These are phyloP conservation scores for Termitomyces sp. DNA, from an alignment of 768 basidiomycete genomes.

Conservation along the genomic window DNA sequence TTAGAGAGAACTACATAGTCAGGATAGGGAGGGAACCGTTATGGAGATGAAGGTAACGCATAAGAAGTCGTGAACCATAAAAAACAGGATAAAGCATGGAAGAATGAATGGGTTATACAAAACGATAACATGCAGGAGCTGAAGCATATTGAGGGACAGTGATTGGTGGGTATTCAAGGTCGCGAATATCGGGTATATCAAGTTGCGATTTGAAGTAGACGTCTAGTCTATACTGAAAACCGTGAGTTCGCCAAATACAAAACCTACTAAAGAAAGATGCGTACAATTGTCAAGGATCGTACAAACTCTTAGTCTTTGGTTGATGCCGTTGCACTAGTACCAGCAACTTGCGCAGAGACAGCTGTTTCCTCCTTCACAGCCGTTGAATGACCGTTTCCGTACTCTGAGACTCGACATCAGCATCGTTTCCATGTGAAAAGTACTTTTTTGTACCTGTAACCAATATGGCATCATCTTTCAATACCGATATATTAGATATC, in stretches of 20 bases:
- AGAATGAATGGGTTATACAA: not conserved
- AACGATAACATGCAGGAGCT: not conserved
- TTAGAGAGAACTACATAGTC: not conserved
- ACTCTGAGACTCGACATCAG: not conserved
- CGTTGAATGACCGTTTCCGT: not conserved
- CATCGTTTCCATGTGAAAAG: not conserved
- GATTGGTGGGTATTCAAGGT: slow-evolving; percentile 6
- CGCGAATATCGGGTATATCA: not conserved
- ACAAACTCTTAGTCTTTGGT: not conserved
- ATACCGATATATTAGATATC: not conserved
- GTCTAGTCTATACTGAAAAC: not conserved
- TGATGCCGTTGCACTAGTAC: not conserved
- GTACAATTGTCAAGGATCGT: not conserved
- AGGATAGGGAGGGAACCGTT: not conserved
- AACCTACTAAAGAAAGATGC: not conserved
- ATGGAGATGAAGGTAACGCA: not conserved
- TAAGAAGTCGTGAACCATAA: slow-evolving; percentile 3
- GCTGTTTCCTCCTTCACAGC: not conserved
- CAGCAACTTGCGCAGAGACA: not conserved
- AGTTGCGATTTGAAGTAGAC: not conserved
- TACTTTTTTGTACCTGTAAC: not conserved
- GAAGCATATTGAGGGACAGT: not conserved
- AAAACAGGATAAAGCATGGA: not conserved
- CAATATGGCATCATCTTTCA: not conserved
- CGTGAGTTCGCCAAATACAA: not conserved